A percentile compares a stretch with the other conserved stretches of the same genome.
Evolutionary conservation across 2,329 filamentous ascomycete species (phyloP).

Genomic region (Apiospora malaysiana): DNA sequence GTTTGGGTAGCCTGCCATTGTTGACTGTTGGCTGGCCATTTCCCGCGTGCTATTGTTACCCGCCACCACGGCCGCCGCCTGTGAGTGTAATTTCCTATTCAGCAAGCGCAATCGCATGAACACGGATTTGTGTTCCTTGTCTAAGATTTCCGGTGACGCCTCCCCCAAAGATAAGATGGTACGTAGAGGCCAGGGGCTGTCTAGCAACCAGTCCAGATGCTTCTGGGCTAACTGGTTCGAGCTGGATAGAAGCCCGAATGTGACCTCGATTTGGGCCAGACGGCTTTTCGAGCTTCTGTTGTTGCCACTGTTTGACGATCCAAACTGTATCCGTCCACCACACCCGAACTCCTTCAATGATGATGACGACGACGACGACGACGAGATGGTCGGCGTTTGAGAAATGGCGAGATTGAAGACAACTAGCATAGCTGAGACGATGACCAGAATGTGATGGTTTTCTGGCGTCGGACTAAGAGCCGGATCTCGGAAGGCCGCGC

Average conservation of each 20-base stretch:
- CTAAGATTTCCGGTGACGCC: not conserved
- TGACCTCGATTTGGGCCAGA: not conserved
- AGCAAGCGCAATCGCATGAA: not conserved
- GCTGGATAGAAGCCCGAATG: constrained; percentile 2
- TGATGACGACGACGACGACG: not conserved
- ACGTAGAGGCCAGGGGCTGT: constrained; percentile 19
- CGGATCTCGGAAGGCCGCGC: not conserved
- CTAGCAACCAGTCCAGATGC: not conserved
- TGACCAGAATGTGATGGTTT: constrained; percentile 20
- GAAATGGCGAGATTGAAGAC: constrained; percentile 2
- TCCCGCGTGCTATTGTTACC: constrained; percentile 1
- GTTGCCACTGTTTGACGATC: not conserved
- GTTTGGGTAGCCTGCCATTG: not conserved
- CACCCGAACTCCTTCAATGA: not conserved
- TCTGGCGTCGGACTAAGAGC: constrained; percentile 1
- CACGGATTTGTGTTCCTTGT: not conserved
- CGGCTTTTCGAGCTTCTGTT: not conserved
- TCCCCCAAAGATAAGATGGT: not conserved
- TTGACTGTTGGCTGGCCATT: not conserved
- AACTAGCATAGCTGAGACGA: not conserved
- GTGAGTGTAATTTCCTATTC: not conserved
- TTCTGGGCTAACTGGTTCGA: not conserved
- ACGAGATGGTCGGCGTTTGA: not conserved
- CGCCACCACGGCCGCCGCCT: constrained; percentile 4
- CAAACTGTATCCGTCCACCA: not conserved